Evolutionary conservation across 139 green algal species (phyloP).

Genomic region (Chlorella sp.): DNA sequence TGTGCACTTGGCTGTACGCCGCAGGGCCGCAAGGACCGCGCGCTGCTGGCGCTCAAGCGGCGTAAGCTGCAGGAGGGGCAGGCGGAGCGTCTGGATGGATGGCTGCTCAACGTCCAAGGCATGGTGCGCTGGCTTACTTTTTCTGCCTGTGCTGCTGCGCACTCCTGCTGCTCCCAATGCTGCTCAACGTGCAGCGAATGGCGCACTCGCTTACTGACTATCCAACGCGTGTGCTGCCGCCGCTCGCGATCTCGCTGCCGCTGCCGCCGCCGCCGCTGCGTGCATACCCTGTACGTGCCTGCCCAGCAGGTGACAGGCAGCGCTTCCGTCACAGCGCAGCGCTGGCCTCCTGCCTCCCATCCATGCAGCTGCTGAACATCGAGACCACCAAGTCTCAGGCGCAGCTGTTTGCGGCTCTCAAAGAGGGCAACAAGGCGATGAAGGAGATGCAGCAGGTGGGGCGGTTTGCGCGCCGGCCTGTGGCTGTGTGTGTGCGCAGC

Average conservation of each 20-base stretch:
- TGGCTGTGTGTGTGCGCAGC: too few species aligned
- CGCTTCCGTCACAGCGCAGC: too few species aligned
- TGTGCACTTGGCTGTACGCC: too few species aligned
- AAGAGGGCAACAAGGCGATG: constrained; percentile 76
- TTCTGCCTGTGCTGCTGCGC: neutral
- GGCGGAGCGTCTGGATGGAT: constrained; percentile 57
- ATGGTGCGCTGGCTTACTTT: constrained; percentile 57
- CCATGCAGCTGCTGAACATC: constrained; percentile 77
- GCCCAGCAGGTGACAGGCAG: too few species aligned
- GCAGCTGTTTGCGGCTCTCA: constrained; percentile 76
- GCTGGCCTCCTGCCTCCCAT: neutral
- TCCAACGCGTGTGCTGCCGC: too few species aligned
- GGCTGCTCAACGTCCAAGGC: constrained; percentile 77
- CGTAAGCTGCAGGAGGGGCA: constrained; percentile 77
- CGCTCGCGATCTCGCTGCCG: too few species aligned
- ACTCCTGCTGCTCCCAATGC: neutral
- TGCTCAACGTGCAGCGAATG: neutral
- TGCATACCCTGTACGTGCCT: too few species aligned
- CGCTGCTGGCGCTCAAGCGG: constrained; percentile 79
- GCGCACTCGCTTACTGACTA: too few species aligned
- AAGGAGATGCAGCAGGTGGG: constrained; percentile 72
- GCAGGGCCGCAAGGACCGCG: constrained; percentile 54
- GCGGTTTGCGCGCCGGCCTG: neutral
- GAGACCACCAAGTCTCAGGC: constrained; percentile 79
- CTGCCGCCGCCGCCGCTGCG: too few species aligned